Conservation (phyloP, 1,284 basidiomycete species). For the Ceratobasidium papillatum region DNA sequence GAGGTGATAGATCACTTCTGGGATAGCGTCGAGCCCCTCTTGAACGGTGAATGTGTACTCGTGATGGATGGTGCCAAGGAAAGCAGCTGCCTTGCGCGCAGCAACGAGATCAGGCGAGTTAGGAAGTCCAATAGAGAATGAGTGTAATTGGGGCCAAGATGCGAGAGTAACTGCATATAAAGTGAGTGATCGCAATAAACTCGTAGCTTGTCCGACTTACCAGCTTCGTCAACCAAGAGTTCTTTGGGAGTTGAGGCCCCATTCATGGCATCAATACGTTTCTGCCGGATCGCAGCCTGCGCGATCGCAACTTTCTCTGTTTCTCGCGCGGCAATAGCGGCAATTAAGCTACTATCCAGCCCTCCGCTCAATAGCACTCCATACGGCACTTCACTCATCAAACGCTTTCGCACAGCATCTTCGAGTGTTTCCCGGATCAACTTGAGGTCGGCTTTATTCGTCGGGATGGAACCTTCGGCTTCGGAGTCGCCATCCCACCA, state of each 20-base stretch:
- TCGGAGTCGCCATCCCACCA: slow-evolving; percentile 87
- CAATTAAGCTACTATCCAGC: slow-evolving; percentile 95
- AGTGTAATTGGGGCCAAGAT: slow-evolving; percentile 97
- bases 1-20: slow-evolving; percentile 98
- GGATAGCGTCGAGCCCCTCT: slow-evolving; percentile 96
- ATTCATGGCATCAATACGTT: slow-evolving; percentile 48
- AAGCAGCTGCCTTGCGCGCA: slow-evolving; percentile 92
- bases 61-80: slow-evolving; percentile 94
- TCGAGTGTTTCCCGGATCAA: slow-evolving; percentile 85
- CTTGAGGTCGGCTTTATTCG: slow-evolving; percentile 72
- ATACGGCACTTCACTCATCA: slow-evolving; percentile 99
- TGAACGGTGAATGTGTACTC: slow-evolving; percentile 99
- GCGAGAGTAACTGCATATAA: slow-evolving; percentile 67
- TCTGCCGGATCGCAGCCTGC: slow-evolving; percentile 74
- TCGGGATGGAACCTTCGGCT: slow-evolving; percentile 66
- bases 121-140: slow-evolving; percentile 96
- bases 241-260: slow-evolving; percentile 50
- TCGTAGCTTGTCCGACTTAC: neutral
- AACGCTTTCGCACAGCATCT: slow-evolving; percentile 90
- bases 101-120: slow-evolving; percentile 96
- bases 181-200: neutral
- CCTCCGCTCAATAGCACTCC: slow-evolving; percentile 97
- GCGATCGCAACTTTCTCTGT: slow-evolving; percentile 90
- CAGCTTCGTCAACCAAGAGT: slow-evolving; percentile 30
- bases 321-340: slow-evolving; percentile 95